Evolutionary conservation across 2,329 filamentous ascomycete species (phyloP).

Genomic region (Diaporthe ilicicola): DNA sequence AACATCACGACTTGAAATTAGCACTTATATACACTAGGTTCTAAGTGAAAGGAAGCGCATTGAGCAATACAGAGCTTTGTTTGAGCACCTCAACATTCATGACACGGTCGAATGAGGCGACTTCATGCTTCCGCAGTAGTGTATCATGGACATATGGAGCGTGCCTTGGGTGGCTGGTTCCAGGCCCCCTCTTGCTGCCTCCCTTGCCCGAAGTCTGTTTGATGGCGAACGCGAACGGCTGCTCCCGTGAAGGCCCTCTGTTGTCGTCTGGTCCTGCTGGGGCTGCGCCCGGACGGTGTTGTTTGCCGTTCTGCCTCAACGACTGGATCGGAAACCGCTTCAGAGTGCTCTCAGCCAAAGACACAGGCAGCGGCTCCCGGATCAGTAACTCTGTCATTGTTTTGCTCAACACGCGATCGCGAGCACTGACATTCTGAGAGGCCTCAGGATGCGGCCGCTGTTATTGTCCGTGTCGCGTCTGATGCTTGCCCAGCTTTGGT

Average conservation of each 20-base stretch:
- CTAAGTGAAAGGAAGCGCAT: not conserved
- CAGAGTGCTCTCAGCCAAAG: constrained; percentile 19
- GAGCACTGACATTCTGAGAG: constrained; percentile 3
- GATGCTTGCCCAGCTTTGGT: not conserved
- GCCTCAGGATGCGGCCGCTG: constrained; percentile 16
- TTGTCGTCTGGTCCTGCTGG: not conserved
- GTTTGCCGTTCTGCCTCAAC: not conserved
- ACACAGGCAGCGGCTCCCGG: constrained; percentile 12
- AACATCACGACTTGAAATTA: not conserved
- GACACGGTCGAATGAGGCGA: not conserved
- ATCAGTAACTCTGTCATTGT: not conserved
- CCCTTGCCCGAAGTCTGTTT: constrained; percentile 3
- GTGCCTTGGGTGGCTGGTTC: constrained; percentile 2
- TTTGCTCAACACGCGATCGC: constrained; percentile 2
- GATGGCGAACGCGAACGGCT: not conserved
- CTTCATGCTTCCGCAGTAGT: not conserved
- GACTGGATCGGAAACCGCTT: not conserved
- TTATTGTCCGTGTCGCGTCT: constrained; percentile 30
- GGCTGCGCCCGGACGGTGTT: not conserved
- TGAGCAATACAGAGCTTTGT: not conserved
- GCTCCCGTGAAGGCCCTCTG: not conserved
- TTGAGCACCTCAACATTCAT: not conserved
- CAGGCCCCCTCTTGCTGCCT: not conserved
- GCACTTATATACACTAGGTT: not conserved
- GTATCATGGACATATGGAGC: not conserved